These are phyloP conservation scores for Hypoxylon sp. DNA, from an alignment of 2,329 filamentous ascomycete species.

Conservation along the genomic window DNA sequence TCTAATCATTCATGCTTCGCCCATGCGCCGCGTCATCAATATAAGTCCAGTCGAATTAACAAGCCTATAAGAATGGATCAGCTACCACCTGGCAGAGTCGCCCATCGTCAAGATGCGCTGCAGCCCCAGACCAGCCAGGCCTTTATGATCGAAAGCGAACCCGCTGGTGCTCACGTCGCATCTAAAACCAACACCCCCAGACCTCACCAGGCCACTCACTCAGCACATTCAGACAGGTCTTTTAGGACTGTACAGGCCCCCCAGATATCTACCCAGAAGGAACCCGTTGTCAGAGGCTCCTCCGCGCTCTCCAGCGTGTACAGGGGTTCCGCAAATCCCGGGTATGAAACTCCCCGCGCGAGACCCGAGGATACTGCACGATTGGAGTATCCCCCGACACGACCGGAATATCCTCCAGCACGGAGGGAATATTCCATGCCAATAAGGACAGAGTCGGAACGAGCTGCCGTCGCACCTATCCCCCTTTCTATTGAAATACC, in stretches of 20 bases:
- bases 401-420: not conserved
- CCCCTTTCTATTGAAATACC: not conserved
- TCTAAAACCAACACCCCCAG: not conserved
- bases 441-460: not conserved
- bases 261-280: not conserved
- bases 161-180: no score
- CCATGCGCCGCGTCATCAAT: not conserved
- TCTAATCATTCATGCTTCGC: not conserved
- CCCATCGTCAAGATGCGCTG: slow-evolving; percentile 26
- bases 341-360: not conserved
- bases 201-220: not conserved
- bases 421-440: not conserved
- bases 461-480: not conserved
- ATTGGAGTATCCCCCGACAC: not conserved
- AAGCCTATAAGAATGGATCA: slow-evolving; percentile 16
- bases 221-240: not conserved
- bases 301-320: not conserved
- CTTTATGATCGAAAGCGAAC: not conserved
- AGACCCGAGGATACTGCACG: not conserved
- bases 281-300: not conserved
- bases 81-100: slow-evolving; percentile 11
- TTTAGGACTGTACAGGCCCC: not conserved
- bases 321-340: not conserved
- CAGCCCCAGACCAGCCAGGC: not conserved
- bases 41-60: slow-evolving; percentile 11